Base-by-base conservation (phyloP, 73 alveolate species). In the Durusdinium trenchii region DNA sequence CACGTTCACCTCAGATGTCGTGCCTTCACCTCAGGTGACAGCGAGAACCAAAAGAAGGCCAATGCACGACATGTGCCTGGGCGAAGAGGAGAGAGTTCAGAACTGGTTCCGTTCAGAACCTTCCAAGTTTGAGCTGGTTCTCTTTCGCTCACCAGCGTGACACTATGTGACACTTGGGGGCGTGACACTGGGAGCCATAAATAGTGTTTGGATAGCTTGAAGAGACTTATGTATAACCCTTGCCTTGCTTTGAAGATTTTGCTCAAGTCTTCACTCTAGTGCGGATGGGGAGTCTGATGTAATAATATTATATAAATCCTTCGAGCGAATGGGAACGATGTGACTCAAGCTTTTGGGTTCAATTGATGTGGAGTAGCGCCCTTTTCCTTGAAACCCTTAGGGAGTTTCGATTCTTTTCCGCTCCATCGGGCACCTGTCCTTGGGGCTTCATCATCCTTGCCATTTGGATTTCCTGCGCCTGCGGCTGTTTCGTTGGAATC, bases 11-110 rank as follows among this genome's bases (percentile, higher is more conserved):
- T 32, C 18, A 60, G 30, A 60, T 2, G 18, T 60, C 73, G 73
- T 23, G 73, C 30, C 73, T 5, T 38, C 35, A 45, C 47, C 85
- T 54, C 10, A 91, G 97, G 97, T 14, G 97, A 91, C 46, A 43
- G 73, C 43, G 97, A 91, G 97, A 91, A 91, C 60, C 97, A 91
- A 48, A 91, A 91, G 57, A 91, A 91, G 83, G 97, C 97, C 9
- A 91, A 91, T 69, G 97, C 97, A 3, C 47, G 97, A 91, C 97
- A 91, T n/a, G 97, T 51, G 36, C 48, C 94, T 51, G 3, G 94
- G 94, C 18, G 84, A 1, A 1, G 73, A 0, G 30, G n/a, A 32
- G 73, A 23, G 73, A 60, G 69, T 57, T 12, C n/a, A n/a, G n/a
- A 60, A 32, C 30, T 60, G 73, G 30, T 60, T 23, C 30, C 1